Evolutionary conservation across 202 grass and related monocot genomes (phyloP), one percentile per base, ranked within the genome.

Genomic region (Zoysia matrella): DNA sequence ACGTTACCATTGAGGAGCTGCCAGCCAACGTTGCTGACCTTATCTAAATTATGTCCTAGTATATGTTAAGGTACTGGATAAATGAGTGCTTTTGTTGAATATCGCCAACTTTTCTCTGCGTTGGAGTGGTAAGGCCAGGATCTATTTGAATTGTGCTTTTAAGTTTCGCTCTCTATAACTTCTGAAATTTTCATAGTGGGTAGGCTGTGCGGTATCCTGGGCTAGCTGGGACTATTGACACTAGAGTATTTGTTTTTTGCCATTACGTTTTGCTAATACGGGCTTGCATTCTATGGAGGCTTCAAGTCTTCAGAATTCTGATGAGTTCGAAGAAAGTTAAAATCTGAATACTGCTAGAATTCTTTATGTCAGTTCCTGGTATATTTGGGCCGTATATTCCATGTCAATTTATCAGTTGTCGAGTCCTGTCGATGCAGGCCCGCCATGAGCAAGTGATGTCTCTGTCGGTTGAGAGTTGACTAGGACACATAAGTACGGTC

Each of bases 21-120:
- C 90, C 90, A 0, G 73, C 86, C 51, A 92, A 92, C 12, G 90
- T 92, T 2, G 90, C 90, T 53, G 90, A 92, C 71, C 87, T 92
- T 83, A 83, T 92, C 86, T 92, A 92, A 74, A 80, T 81, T 67
- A 71, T 62, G 64, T 64, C 69, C 47, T 90, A 83, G 83, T 48
- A 63, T 85, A 83, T 77, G 50, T 66, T 81, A 85, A 72, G 74
- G 63, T 82, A 36, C 74, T 64, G 48, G 83, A 86, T 82, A 82
- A 82, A 76, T 30, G 46, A 74, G 78, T 71, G 62, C 79, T 86
- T 86, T 79, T 75, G 63, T 86, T 83, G 16, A 86, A 71, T 81
- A 65, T 80, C 55, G 18, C 67, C 65, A 81, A 90, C 78, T 85
- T 86, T 81, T 75, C 81, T 82, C 65, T 50, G 55, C 47, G 75